These are phyloP conservation scores for Lachnellula occidentalis DNA, from an alignment of 2,329 filamentous ascomycete species.

Conservation along the genomic window DNA sequence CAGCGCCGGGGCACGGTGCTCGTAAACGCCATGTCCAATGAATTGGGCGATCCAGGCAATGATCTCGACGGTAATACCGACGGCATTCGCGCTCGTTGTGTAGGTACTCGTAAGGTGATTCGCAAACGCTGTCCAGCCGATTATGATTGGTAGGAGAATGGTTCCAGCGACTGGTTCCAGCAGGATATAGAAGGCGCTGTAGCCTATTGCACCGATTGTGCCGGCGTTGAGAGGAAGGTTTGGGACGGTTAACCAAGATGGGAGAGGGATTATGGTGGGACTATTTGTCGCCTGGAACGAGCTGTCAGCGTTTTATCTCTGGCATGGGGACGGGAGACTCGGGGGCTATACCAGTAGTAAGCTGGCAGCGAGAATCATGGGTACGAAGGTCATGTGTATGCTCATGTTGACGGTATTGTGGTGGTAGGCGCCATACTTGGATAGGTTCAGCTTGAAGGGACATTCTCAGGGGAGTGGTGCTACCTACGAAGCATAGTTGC, in stretches of 20 bases:
- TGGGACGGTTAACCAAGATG: constrained; percentile 61
- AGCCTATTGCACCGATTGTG: constrained; percentile 60
- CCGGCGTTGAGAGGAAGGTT: constrained; percentile 62
- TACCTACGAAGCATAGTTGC: constrained; percentile 73
- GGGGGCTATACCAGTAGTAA: constrained; percentile 60
- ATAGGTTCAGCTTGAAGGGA: constrained; percentile 8
- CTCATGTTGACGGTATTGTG: constrained; percentile 69
- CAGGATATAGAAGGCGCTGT: constrained; percentile 77
- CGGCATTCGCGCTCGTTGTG: constrained; percentile 44
- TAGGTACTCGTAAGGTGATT: constrained; percentile 61
- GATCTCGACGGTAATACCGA: constrained; percentile 63
- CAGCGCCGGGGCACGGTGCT: constrained; percentile 80
- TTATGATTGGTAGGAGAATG: constrained; percentile 67
- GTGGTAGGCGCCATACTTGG: constrained; percentile 79
- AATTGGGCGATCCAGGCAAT: constrained; percentile 86
- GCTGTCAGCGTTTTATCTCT: constrained; percentile 19
- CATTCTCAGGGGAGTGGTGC: not conserved
- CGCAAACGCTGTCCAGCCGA: constrained; percentile 66
- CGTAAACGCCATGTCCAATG: constrained; percentile 82
- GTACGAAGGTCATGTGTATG: constrained; percentile 78
- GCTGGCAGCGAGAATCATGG: constrained; percentile 64
- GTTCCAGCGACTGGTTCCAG: constrained; percentile 91
- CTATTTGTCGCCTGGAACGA: constrained; percentile 51
- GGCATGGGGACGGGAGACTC: not conserved
- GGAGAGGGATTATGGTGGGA: constrained; percentile 58